Evolutionary conservation across 306 rosid genomes (phyloP).

Genomic region (Rubus idaeus): DNA sequence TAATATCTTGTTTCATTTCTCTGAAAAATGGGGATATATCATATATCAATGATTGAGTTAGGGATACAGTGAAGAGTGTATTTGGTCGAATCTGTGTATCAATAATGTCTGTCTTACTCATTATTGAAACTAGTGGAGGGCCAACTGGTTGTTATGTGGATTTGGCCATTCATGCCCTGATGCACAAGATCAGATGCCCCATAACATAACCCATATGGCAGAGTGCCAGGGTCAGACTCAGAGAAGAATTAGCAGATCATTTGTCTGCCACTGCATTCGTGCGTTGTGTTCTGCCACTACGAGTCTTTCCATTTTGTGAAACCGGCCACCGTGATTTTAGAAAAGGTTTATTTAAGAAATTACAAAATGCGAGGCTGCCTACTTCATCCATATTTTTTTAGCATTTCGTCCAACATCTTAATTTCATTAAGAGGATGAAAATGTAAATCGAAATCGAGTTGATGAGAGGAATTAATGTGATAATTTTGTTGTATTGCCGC

Average conservation of each 20-base stretch:
- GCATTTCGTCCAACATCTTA: too few relatives aligned
- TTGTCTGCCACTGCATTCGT: slow-evolving; percentile 11
- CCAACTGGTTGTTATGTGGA: not conserved
- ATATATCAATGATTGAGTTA: not conserved
- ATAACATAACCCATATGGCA: slow-evolving; percentile 8
- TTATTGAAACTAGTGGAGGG: not conserved
- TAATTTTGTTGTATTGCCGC: too few relatives aligned
- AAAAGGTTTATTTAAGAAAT: too few relatives aligned
- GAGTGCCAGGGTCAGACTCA: slow-evolving; percentile 2
- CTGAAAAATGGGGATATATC: not conserved
- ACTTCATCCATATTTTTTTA: too few relatives aligned
- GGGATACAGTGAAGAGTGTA: not conserved
- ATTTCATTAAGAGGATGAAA: too few relatives aligned
- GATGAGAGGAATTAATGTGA: too few relatives aligned
- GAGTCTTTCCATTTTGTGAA: not conserved
- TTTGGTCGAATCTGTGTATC: not conserved
- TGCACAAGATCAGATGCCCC: slow-evolving; percentile 21
- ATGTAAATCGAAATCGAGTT: too few relatives aligned
- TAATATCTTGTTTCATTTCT: not conserved
- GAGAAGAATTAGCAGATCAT: not conserved
- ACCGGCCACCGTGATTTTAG: not conserved
- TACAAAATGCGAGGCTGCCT: too few relatives aligned
- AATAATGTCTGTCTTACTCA: not conserved
- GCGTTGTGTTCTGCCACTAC: slow-evolving; percentile 12
- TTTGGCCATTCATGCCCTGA: not conserved